A percentile compares a stretch with the other conserved stretches of the same genome.
Conservation (phyloP, 176 grass and related monocot genomes). For the Aegilops tauschii region DNA sequence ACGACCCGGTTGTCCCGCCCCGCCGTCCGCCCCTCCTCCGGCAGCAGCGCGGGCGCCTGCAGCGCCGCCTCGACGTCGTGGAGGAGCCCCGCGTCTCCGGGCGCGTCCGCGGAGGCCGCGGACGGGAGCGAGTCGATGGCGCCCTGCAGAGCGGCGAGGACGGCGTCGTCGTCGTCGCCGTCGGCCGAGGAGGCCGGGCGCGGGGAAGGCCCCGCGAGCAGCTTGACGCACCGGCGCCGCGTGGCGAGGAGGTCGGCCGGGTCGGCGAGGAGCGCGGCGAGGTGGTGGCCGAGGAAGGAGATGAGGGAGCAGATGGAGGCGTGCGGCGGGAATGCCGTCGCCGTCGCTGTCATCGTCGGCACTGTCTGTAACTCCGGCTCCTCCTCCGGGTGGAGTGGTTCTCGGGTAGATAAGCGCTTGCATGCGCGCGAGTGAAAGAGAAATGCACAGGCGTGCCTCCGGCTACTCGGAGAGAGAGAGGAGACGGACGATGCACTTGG, state of each 20-base stretch:
- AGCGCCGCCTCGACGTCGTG: slow-evolving; percentile 58
- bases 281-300: slow-evolving; percentile 54
- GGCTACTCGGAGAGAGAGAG: no score
- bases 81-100: neutral
- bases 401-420: neutral
- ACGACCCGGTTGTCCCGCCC: slow-evolving; percentile 68
- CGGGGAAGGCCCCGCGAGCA: slow-evolving; percentile 3
- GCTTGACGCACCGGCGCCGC: slow-evolving; percentile 21
- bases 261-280: slow-evolving; percentile 57
- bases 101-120: neutral
- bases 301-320: slow-evolving; percentile 54
- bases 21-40: slow-evolving; percentile 64
- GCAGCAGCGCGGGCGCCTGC: slow-evolving; percentile 75
- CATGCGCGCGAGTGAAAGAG: neutral
- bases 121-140: slow-evolving; percentile 46
- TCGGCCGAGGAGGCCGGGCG: neutral
- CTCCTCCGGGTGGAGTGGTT: neutral
- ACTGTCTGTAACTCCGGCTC: neutral
- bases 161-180: slow-evolving; percentile 33
- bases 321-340: slow-evolving; percentile 30
- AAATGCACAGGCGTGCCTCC: no score
- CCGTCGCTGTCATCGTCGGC: slow-evolving; percentile 22
- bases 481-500: neutral
- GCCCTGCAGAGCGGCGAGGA: slow-evolving; percentile 59
- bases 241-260: slow-evolving; percentile 22